Evolutionary conservation across 2,329 filamentous ascomycete genomes (phyloP).

Genomic region (Penicillium capsulatum): DNA sequence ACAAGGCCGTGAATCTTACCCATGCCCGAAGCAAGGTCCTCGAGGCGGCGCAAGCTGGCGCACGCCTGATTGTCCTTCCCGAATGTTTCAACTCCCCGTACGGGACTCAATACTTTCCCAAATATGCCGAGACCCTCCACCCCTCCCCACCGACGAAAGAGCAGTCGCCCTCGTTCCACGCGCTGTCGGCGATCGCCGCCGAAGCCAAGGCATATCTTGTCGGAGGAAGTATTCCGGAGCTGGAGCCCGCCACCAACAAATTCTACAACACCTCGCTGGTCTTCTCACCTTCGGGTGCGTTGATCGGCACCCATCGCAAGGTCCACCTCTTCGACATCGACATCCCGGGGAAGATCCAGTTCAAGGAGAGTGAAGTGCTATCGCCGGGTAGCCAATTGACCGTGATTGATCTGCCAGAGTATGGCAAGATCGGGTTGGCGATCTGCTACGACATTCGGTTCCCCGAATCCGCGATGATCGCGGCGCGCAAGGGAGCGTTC

Average conservation of each 20-base stretch:
- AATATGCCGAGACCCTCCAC: constrained; percentile 83
- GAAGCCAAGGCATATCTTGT: constrained; percentile 78
- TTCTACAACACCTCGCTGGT: constrained; percentile 90
- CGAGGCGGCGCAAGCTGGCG: constrained; percentile 70
- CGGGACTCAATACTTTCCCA: constrained; percentile 82
- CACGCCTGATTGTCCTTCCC: constrained; percentile 83
- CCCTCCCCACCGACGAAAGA: constrained; percentile 67
- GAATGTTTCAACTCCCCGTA: constrained; percentile 99
- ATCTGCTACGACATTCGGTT: constrained; percentile 99
- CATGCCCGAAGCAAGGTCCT: constrained; percentile 78
- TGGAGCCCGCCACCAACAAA: constrained; percentile 59
- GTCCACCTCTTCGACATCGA: constrained; percentile 97
- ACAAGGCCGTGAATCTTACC: constrained; percentile 79
- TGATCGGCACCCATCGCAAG: constrained; percentile 88
- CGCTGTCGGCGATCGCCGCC: constrained; percentile 71
- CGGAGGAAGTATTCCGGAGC: constrained; percentile 89
- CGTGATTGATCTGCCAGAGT: constrained; percentile 78
- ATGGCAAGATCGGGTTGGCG: constrained; percentile 79
- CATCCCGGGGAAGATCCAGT: constrained; percentile 90
- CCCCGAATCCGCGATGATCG: constrained; percentile 86
- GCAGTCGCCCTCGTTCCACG: constrained; percentile 79
- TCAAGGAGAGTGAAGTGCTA: constrained; percentile 85
- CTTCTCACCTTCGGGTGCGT: constrained; percentile 71
- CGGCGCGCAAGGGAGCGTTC: constrained; percentile 81
- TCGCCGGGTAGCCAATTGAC: constrained; percentile 81